A percentile compares a stretch with the other conserved stretches of the same genome.
phyloP scores from a whole-genome alignment of 2,329 filamentous ascomycete genomes.

The Elsinoe perseae region DNA sequence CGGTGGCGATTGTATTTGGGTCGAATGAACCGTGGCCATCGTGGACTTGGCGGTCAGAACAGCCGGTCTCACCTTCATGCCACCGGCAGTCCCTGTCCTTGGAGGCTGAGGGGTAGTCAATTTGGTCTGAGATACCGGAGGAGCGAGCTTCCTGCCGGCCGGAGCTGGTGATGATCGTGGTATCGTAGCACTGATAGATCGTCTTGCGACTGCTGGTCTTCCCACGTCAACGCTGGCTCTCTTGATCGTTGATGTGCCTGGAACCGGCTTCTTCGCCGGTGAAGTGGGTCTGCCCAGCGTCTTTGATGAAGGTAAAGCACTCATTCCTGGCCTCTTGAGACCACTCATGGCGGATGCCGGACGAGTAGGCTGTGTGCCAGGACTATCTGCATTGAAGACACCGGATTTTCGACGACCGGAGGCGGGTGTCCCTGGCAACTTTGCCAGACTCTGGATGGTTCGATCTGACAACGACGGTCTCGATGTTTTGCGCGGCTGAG shows the following conservation, averaged over 20 bases:
- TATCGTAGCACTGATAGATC: conserved; percentile 13
- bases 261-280: conserved; percentile 24
- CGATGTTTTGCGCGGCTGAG: conserved; percentile 31
- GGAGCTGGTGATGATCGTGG: conserved; percentile 10
- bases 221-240: not conserved
- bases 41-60: not conserved
- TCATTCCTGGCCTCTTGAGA: conserved; percentile 43
- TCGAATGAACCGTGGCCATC: not conserved
- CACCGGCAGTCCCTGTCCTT: not conserved
- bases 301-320: conserved; percentile 32
- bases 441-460: conserved; percentile 75
- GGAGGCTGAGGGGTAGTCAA: conserved; percentile 10
- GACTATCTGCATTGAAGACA: conserved; percentile 62
- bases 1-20: conserved; percentile 20
- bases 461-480: conserved; percentile 66
- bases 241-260: not conserved
- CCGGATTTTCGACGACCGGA: conserved; percentile 58
- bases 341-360: conserved; percentile 53
- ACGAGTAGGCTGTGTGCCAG: conserved; percentile 54
- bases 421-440: conserved; percentile 69
- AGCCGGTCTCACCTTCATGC: not conserved
- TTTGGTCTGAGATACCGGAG: not conserved
- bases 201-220: not conserved
- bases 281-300: conserved; percentile 26
- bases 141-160: not conserved